Conservation (phyloP, 306 rosid species). For the Gastrolobium villosum region DNA sequence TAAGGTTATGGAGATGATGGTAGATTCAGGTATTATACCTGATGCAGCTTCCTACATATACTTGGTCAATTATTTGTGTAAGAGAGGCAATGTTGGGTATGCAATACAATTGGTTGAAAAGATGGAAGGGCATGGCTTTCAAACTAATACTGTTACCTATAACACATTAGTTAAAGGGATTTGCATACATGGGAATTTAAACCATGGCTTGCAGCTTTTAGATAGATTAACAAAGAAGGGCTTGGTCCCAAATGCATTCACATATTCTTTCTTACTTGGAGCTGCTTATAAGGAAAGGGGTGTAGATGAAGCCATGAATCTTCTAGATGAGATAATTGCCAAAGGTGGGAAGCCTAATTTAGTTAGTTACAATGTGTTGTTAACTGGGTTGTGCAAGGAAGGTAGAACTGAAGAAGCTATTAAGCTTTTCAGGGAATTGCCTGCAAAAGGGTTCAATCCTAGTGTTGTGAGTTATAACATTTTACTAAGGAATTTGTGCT, state of each 20-base stretch:
- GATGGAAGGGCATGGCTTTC: conserved; percentile 78
- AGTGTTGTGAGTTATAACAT: conserved; percentile 93
- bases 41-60: conserved; percentile 74
- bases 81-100: conserved; percentile 83
- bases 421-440: conserved; percentile 72
- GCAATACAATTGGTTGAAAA: conserved; percentile 93
- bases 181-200: conserved; percentile 78
- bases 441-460: conserved; percentile 77
- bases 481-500: conserved; percentile 74
- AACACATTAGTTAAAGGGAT: conserved; percentile 84
- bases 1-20: conserved; percentile 83
- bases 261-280: conserved; percentile 80
- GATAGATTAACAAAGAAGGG: conserved; percentile 79
- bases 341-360: conserved; percentile 86
- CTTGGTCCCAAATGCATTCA: conserved; percentile 80
- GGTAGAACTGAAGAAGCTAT: conserved; percentile 90
- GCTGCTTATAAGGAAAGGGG: conserved; percentile 94
- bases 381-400: conserved; percentile 93
- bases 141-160: conserved; percentile 72
- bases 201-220: conserved; percentile 75
- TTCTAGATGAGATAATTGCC: conserved; percentile 78
- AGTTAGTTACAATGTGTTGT: conserved; percentile 87
- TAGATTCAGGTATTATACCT: conserved; percentile 76
- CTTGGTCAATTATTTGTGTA: conserved; percentile 81
- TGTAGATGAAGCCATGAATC: conserved; percentile 75